These are phyloP conservation scores for Neolentinus lepideus DNA, from an alignment of 1,284 basidiomycete species.

Conservation along the genomic window DNA sequence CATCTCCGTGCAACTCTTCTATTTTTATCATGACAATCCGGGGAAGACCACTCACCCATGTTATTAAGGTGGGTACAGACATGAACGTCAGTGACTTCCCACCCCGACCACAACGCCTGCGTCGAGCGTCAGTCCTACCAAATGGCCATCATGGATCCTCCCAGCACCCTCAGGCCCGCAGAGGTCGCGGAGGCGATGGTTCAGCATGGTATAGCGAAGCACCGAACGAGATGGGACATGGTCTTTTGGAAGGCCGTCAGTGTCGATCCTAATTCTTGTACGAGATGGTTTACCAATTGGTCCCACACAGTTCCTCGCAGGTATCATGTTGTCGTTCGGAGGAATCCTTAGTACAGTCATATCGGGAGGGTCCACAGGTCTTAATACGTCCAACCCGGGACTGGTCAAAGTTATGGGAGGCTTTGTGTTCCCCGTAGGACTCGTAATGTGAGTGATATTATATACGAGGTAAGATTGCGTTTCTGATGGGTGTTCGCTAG, in stretches of 20 bases:
- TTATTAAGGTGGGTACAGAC: not conserved
- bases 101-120: not conserved
- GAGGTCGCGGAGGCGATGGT: constrained; percentile 54
- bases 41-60: not conserved
- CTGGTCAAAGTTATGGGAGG: constrained; percentile 59
- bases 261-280: constrained; percentile 6
- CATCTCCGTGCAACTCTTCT: not conserved
- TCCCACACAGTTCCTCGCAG: constrained; percentile 47
- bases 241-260: constrained; percentile 63
- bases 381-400: constrained; percentile 52
- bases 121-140: not conserved
- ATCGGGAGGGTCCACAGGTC: constrained; percentile 46
- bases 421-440: constrained; percentile 67
- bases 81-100: not conserved
- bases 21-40: not conserved
- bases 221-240: constrained; percentile 50
- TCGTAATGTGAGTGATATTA: constrained; percentile 52
- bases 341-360: constrained; percentile 57
- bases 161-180: constrained; percentile 53
- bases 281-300: not conserved
- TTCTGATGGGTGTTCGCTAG: constrained; percentile 24
- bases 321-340: constrained; percentile 66
- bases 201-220: constrained; percentile 50
- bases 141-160: constrained; percentile 14
- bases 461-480: not conserved